These are phyloP conservation scores for Zalaria sp. DNA, from an alignment of 2,329 filamentous ascomycete genomes.

Conservation along the genomic window DNA sequence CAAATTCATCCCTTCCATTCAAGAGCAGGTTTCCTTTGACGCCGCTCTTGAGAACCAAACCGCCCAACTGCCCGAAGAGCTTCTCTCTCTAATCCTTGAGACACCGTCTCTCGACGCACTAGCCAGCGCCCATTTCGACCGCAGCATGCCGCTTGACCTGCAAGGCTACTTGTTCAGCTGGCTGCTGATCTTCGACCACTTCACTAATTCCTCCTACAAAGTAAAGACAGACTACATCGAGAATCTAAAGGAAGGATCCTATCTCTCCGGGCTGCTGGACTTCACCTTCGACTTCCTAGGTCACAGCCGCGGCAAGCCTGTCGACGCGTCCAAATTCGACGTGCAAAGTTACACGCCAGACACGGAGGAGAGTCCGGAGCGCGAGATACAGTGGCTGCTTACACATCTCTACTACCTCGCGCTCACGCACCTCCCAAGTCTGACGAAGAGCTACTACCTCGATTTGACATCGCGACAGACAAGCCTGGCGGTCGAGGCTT, in stretches of 20 bases:
- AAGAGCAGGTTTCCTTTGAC: slow-evolving; percentile 74
- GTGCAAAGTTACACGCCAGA: slow-evolving; percentile 47
- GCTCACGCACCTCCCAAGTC: slow-evolving; percentile 60
- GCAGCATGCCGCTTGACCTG: slow-evolving; percentile 51
- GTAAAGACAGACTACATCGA: slow-evolving; percentile 70
- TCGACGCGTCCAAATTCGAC: slow-evolving; percentile 58
- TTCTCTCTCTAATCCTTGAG: slow-evolving; percentile 71
- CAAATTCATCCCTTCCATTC: slow-evolving; percentile 59
- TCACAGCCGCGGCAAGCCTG: slow-evolving; percentile 55
- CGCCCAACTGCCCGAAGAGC: slow-evolving; percentile 66
- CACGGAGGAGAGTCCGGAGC: slow-evolving; percentile 46
- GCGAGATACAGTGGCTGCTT: slow-evolving; percentile 69
- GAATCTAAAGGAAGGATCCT: slow-evolving; percentile 60
- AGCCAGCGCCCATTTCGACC: slow-evolving; percentile 48
- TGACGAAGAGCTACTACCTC: slow-evolving; percentile 76
- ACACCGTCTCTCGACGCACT: slow-evolving; percentile 58
- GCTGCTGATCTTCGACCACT: slow-evolving; percentile 81
- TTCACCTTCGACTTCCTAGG: slow-evolving; percentile 79
- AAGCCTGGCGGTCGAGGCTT: slow-evolving; percentile 61
- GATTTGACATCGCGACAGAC: slow-evolving; percentile 68
- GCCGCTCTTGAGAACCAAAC: slow-evolving; percentile 55
- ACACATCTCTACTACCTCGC: slow-evolving; percentile 75
- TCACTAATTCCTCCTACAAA: slow-evolving; percentile 47
- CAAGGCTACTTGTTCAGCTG: slow-evolving; percentile 78
- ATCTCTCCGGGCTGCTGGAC: slow-evolving; percentile 54